Base-by-base conservation (phyloP, 805 yeast species). In the Hanseniaspora pseudoguilliermondii region DNA sequence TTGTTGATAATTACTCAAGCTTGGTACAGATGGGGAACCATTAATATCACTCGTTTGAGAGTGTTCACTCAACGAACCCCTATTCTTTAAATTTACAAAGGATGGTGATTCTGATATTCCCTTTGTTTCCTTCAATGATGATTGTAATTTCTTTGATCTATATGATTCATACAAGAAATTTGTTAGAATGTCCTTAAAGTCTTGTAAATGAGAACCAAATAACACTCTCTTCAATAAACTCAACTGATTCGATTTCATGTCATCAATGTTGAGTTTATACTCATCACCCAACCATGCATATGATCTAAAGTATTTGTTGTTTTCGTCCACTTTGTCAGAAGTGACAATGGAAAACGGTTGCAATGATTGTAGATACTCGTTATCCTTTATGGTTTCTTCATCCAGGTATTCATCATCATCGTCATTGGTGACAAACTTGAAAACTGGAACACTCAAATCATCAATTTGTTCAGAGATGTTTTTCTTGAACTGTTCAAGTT, bases 171-270 rank as follows among this genome's bases (percentile, higher is more conserved):
- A 85, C 55, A 85, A 70, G 68, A 81, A 74, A 62, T 81, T 86
- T 62, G 84, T 88, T 32, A 95, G 86, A 58, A 84, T 73, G 63
- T 86, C 95, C 69, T 85, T 84, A 64, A 85, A 79, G 63, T 85
- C 93, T 65, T 82, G 84, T 61, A 86, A 72, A 66, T 87, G 95
- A n/a, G 90, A 79, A 7, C 95, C 95, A 64, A 86, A 79, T 42
- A 86, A 66, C 2, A 85, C 91, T 49, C 83, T 77, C 60, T 83
- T 81, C 63, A 86, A 71, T 18, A 78, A 66, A 7, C 75, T 66
- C 63, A 81, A 75, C 62, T 82, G 85, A 41, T 81, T 76, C 58
- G 72, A 70, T 29, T 70, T 68, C 27, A 78, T 74, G 60, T 77
- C 75, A 61, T 75, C 73, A 57, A 79, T 74, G 60, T 76, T 79